Evolutionary conservation across 371 early-diverging fungal genomes (phyloP).

Genomic region (Mucor saturninus): DNA sequence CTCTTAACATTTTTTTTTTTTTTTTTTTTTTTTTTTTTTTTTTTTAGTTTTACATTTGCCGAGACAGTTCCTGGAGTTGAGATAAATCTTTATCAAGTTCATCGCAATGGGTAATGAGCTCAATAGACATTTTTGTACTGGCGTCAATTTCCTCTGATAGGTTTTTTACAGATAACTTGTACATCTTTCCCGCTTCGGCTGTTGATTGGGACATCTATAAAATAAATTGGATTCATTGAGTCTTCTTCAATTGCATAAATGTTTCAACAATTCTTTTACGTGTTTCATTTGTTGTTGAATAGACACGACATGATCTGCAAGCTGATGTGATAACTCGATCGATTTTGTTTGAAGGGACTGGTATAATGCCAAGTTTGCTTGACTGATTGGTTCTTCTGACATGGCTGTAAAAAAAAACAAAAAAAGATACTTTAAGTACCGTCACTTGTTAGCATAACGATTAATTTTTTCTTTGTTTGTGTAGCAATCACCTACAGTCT

Average conservation of each 20-base stretch:
- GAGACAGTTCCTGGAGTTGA: constrained; percentile 23
- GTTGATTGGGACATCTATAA: constrained; percentile 30
- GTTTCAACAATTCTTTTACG: constrained; percentile 1
- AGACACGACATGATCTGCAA: constrained; percentile 15
- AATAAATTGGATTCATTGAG: too few species aligned
- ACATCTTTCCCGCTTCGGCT: constrained; percentile 19
- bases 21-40: too few species aligned
- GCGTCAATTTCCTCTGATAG: constrained; percentile 21
- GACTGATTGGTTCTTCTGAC: constrained; percentile 5
- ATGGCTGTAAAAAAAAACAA: background rate
- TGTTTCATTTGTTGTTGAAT: constrained; percentile 27
- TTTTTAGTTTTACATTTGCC: constrained; percentile 25
- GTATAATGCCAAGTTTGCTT: constrained; percentile 20
- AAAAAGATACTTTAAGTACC: too few species aligned
- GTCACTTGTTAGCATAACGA: too few species aligned
- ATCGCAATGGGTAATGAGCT: constrained; percentile 35
- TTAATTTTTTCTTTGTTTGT: too few species aligned
- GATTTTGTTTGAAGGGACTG: constrained; percentile 25
- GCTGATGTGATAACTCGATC: constrained; percentile 12
- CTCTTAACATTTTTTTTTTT: background rate
- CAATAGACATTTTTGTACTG: constrained; percentile 23
- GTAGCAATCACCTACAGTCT: too few species aligned
- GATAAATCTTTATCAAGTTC: constrained; percentile 35
- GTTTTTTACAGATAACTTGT: constrained; percentile 14
- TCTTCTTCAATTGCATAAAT: too few species aligned